These are phyloP conservation scores for Trichoderma asperelloides DNA, from an alignment of 495 filamentous ascomycete species.

Conservation along the genomic window DNA sequence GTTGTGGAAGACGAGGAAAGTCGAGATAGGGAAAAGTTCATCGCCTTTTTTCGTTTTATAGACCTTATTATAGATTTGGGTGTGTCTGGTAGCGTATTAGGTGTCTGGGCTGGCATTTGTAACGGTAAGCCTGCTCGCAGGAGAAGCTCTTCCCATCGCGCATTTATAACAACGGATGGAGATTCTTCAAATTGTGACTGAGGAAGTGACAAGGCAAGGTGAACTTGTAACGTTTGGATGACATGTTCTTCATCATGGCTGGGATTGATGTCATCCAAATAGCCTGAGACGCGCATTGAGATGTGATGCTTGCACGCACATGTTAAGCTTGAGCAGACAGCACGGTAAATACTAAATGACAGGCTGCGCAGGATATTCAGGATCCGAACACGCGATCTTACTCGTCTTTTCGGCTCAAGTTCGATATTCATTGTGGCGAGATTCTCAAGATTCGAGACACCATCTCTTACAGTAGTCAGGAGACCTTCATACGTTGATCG, in stretches of 20 bases:
- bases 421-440: background rate
- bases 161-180: background rate
- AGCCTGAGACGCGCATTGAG: background rate
- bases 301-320: background rate
- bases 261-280: background rate
- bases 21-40: background rate
- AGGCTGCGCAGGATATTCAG: background rate
- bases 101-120: background rate
- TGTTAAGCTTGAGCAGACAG: background rate
- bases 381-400: background rate
- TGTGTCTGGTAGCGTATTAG: background rate
- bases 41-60: background rate
- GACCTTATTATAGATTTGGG: background rate
- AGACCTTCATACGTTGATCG: background rate
- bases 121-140: background rate
- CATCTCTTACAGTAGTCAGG: background rate
- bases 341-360: background rate
- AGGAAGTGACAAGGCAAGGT: background rate
- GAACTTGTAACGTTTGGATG: background rate
- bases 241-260: background rate
- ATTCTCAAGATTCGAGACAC: background rate
- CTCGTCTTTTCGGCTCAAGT: background rate
- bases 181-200: background rate
- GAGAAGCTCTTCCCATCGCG: background rate
- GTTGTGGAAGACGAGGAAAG: background rate